These are phyloP conservation scores for Pythium scleroteichum DNA, from an alignment of 352 stramenopile species.

Conservation along the genomic window DNA sequence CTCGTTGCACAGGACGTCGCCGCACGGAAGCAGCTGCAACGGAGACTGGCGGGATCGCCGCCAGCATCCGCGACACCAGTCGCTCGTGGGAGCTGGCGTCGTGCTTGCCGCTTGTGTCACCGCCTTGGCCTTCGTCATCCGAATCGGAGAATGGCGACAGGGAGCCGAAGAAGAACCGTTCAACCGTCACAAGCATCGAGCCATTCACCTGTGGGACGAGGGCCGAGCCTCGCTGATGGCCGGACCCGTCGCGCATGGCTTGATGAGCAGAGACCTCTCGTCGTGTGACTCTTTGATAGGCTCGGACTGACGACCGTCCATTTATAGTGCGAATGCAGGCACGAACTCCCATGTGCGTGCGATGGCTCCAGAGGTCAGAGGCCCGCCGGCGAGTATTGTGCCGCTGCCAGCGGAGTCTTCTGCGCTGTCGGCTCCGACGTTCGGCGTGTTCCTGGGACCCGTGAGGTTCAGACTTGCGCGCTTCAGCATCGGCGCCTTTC, in stretches of 20 bases:
- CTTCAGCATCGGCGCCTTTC: conserved; percentile 10
- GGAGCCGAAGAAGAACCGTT: neutral
- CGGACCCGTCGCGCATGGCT: no score
- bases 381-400: no score
- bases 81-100: neutral
- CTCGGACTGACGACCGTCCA: no score
- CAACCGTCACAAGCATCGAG: neutral
- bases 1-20: conserved; percentile 27
- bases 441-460: conserved; percentile 10
- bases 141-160: no score
- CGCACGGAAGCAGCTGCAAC: conserved; percentile 30
- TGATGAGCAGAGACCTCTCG: no score
- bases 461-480: neutral
- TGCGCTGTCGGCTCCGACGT: neutral
- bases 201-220: neutral
- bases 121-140: neutral
- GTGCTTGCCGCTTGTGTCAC: neutral
- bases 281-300: no score
- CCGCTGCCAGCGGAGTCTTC: no score
- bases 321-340: no score
- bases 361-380: no score
- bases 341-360: no score
- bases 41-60: neutral
- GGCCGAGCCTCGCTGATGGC: no score
- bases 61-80: conserved; percentile 16